Base-by-base conservation (phyloP, 2,329 filamentous ascomycete genomes). In the Alternaria brassicicola region DNA sequence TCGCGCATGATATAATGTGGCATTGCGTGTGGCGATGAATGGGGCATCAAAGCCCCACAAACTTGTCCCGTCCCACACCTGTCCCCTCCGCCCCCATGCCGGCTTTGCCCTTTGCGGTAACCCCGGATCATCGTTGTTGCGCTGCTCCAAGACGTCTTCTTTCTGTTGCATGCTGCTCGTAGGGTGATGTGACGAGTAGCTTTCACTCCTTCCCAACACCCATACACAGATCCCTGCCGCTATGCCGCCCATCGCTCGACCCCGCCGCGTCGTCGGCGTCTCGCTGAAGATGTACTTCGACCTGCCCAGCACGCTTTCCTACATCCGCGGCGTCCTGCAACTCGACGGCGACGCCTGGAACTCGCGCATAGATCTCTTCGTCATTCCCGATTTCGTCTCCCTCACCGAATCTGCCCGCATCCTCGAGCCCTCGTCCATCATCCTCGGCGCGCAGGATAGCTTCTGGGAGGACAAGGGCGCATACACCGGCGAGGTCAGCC, bases 201-300 rank as follows among this genome's bases (percentile, higher is more conserved):
- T 30, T n/a, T 10, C 36, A 15, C 17, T 23, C 6, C 12, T 19
- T 30, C 17, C 25, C 9, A 9, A 12, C 15, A 23, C 42, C 26
- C 30, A 25, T 23, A 26, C 4, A 49, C 26, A 33, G 2, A 33
- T 8, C 6, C 15, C 35, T 9, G 35, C 31, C 33, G 15, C 51
- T 26, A 76, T 76, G 71, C 69, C 74, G 26, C 72, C 72, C 10
- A 55, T 71, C n/a, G 31, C 70, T 28, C 70, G 68, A 55, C 83
- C 81, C 45, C 85, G 86, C 70, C 87, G 87, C 69, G 81, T 93
- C 60, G 82, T 93, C 59, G 89, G 90, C 75, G 87, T 92, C 63
- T 90, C 87, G 45, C 86, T 89, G 36, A 93, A 93, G 71, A 90
- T 92, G 86, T 93, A 93, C 83, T 93, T 93, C 78, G 86, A 88